Base-by-base conservation (phyloP, 139 green algal genomes). In the Chlamydomonas schloesseri region DNA sequence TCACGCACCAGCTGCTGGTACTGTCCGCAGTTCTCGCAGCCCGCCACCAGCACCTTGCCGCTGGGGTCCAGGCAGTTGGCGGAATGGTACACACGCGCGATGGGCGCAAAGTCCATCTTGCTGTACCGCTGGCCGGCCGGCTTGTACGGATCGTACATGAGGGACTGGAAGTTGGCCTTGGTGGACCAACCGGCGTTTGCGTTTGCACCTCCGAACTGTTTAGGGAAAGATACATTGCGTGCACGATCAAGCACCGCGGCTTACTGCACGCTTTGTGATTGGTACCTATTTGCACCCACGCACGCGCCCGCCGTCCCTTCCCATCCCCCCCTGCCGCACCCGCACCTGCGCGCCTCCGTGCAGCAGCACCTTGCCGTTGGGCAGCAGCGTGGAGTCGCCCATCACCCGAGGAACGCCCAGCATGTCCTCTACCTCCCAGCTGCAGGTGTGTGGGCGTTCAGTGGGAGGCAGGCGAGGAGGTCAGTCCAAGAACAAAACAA, bases 121-220 rank as follows among this genome's bases (percentile, higher is more conserved):
- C 18, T 29, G 68, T 73, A 47, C 26, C 34, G 68, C 17, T 47
- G 20, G 14, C 53, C 81, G 28, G 5, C 28, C 2, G 64, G 37
- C 10, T 23, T 42, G 8, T 71, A 28, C 8, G 78, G 78, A 47
- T 74, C 60, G 60, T 88, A 88, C 64, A 71, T 37, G 29, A 71
- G 64, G 3, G 29, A 42, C 9, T 26, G 14, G 4, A 13, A 71
- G n/a, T 71, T 71, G 29, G 29, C 64, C 64, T 42, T 37, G 29
- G 29, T 42, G 64, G 64, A 18, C 42, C 42, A 50, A 2, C 26
- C 64, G 0, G 29, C 11, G 13, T n/a, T n/a, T 1, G n/a, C 29
- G 64, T 71, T 71, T 29, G 64, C 64, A 9, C n/a, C n/a, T 4
- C 62, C 62, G 1, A 34, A 29, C 62, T 69, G 62, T 23, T 14